Evolutionary conservation across 2,329 filamentous ascomycete genomes (phyloP).

Genomic region (Coniochaeta sp.): DNA sequence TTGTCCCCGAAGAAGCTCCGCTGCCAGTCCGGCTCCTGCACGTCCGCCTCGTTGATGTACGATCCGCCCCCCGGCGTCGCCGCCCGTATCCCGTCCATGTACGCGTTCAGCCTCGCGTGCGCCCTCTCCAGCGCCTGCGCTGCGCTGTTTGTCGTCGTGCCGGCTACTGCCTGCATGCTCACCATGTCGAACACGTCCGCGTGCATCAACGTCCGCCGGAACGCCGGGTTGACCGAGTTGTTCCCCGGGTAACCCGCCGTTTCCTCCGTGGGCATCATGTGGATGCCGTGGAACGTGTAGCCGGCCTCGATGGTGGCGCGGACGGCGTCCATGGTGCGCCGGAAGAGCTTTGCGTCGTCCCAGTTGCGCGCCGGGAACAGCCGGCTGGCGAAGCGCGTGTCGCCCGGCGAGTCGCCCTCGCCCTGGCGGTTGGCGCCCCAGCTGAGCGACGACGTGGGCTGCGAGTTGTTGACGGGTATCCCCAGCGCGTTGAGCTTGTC

Average conservation of each 20-base stretch:
- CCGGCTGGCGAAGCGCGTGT: constrained; percentile 20
- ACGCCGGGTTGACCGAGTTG: constrained; percentile 12
- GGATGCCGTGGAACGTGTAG: constrained; percentile 25
- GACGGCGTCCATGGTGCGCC: constrained; percentile 19
- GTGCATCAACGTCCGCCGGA: constrained; percentile 11
- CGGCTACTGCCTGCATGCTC: constrained; percentile 4
- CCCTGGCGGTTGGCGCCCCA: constrained; percentile 4
- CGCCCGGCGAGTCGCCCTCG: constrained; percentile 9
- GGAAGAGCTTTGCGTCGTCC: constrained; percentile 15
- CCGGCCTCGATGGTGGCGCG: constrained; percentile 24
- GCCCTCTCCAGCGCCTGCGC: background rate
- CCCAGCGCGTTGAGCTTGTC: constrained; percentile 21
- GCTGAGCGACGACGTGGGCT: constrained; percentile 5
- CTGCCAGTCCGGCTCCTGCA: constrained; percentile 25
- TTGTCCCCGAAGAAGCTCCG: constrained; percentile 25
- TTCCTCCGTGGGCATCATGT: constrained; percentile 18
- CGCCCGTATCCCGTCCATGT: constrained; percentile 12
- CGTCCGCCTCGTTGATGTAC: constrained; percentile 34
- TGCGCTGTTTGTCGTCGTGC: too few species aligned
- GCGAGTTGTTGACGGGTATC: constrained; percentile 16
- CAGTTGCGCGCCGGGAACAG: constrained; percentile 27
- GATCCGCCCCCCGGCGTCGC: constrained; percentile 22
- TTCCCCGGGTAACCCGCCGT: constrained; percentile 11
- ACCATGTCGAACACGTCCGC: constrained; percentile 14
- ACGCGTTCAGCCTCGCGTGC: constrained; percentile 7